A percentile compares a stretch with the other conserved stretches of the same genome.
phyloP scores from a whole-genome alignment of 805 yeast genomes.

The Ogataea paraovalis region DNA sequence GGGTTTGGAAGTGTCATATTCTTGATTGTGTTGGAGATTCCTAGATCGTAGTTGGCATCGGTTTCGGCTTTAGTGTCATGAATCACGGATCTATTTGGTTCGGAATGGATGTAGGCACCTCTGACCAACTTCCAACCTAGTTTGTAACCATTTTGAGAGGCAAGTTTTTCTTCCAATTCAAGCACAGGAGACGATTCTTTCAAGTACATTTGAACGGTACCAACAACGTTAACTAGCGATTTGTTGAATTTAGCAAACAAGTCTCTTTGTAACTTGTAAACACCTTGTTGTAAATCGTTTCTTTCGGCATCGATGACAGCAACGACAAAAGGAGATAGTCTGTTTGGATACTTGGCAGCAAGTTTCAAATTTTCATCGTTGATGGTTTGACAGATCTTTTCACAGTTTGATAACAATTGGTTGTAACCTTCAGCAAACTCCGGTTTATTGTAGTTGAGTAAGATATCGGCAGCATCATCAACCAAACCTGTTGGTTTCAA shows the following conservation, averaged over 20 bases:
- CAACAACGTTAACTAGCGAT: conserved; percentile 65
- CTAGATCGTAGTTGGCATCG: conserved; percentile 71
- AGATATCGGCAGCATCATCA: conserved; percentile 67
- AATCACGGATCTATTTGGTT: conserved; percentile 68
- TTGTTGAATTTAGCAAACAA: conserved; percentile 72
- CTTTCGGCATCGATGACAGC: conserved; percentile 91
- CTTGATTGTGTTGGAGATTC: conserved; percentile 58
- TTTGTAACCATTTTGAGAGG: conserved; percentile 57
- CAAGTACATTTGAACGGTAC: conserved; percentile 91
- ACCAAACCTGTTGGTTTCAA: conserved; percentile 90
- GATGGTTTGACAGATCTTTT: conserved; percentile 55
- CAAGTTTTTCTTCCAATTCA: conserved; percentile 58
- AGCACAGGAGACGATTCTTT: conserved; percentile 64
- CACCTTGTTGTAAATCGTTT: conserved; percentile 83
- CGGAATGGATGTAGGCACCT: conserved; percentile 94
- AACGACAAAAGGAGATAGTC: conserved; percentile 68
- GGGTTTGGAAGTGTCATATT: conserved; percentile 43
- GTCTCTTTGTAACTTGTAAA: conserved; percentile 82
- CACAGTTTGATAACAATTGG: conserved; percentile 61
- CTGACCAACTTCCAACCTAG: conserved; percentile 87
- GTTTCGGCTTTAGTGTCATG: conserved; percentile 75
- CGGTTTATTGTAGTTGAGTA: conserved; percentile 56
- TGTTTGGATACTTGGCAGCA: conserved; percentile 50
- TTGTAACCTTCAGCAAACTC: conserved; percentile 49
- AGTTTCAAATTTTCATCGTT: conserved; percentile 49